Evolutionary conservation across 352 stramenopile species (phyloP).

Genomic region (Globisporangium barbulae): DNA sequence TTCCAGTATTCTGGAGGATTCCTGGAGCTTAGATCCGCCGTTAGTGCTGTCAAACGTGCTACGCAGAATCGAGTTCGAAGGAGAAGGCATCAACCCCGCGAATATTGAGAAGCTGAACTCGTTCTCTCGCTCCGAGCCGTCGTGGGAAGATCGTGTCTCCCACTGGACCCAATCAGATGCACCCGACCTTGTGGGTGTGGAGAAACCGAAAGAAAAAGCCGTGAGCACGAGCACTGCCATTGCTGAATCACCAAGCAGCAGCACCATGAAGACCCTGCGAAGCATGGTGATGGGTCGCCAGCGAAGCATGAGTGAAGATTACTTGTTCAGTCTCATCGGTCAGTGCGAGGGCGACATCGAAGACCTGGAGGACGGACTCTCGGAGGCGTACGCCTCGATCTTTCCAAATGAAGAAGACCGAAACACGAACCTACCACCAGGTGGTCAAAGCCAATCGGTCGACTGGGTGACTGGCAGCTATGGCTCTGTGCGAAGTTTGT

Average conservation of each 20-base stretch:
- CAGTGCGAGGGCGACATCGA: slow-evolving; percentile 19
- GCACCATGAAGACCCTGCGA: slow-evolving; percentile 7
- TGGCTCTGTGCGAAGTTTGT: not conserved
- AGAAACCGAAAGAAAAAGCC: not conserved
- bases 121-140: not conserved
- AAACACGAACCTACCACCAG: not conserved
- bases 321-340: slow-evolving; percentile 11
- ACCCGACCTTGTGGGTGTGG: not conserved
- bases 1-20: not conserved
- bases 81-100: not conserved
- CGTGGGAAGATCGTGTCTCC: slow-evolving; percentile 12
- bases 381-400: slow-evolving; percentile 14
- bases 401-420: not conserved
- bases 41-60: not conserved
- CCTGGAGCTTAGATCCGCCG: not conserved
- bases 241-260: not conserved
- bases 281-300: slow-evolving; percentile 13
- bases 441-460: not conserved
- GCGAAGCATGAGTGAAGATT: slow-evolving; percentile 20
- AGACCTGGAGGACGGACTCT: slow-evolving; percentile 18
- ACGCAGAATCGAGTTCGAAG: not conserved
- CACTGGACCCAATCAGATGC: not conserved
- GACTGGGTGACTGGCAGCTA: not conserved
- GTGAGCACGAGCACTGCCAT: not conserved
- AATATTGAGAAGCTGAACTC: slow-evolving; percentile 17